Evolutionary conservation across 225 moss, liverwort and hornwort species (phyloP), one percentile per base, ranked within the genome.

Genomic region (Ulota crispa): DNA sequence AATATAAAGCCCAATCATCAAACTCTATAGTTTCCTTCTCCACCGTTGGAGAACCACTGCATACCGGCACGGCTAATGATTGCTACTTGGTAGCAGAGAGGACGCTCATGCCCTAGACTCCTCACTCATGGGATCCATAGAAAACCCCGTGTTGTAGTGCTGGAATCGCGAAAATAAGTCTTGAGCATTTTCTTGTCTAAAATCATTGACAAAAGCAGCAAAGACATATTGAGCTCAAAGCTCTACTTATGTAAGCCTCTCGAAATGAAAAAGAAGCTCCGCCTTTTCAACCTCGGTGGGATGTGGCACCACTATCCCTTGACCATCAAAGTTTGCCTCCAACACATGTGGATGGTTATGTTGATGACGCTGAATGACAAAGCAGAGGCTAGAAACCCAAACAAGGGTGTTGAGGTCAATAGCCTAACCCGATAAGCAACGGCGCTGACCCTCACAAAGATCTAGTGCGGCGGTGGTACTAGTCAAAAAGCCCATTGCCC

Each of bases 11-110:
- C 8, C 2, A 34, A 64, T 20, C 9, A 34, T 64, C 19, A 64
- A 64, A 64, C 18, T 47, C 0, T 4, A 1, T 47, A 4, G 47
- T 15, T 4, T 47, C 4, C 1, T 16, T 15, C 47, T 47, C 34
- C 7, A 64, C 2, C 8, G 3, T n/a, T 4, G 0, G n/a, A 68
- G 4, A 4, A 39, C 2, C 10, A 42, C 1, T 3, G 4, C 4
- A 8, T 68, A 23, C 13, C 0, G 3, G 3, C 10, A 41, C 4
- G 5, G 2, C 10, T 1, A 1, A 0, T 68, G n/a, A 41, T 41
- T 68, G 68, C 41, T 42, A 41, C 9, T 24, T 31, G 2, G 18
- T 41, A 21, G n/a, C 23, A 24, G 3, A 20, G 2, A 41, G 3
- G 13, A n/a, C 19, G 13, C 5, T 47, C 47, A 47, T 47, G 47